A percentile compares a stretch with the other conserved stretches of the same genome.
phyloP scores from a whole-genome alignment of 169 alveolate species.

The Miamiensis avidus region DNA sequence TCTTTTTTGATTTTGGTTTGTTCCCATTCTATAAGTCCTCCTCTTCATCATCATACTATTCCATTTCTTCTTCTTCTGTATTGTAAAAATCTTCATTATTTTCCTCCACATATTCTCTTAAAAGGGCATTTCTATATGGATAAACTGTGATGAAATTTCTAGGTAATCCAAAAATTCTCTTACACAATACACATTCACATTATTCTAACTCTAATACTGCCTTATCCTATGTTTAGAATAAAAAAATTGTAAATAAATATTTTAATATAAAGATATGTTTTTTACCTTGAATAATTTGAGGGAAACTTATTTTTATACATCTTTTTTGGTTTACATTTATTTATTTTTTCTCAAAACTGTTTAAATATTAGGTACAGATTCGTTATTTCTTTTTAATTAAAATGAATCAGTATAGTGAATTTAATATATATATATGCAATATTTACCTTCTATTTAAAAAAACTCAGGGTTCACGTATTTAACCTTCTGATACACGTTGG shows the following conservation, averaged over 20 bases:
- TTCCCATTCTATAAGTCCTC: too few relatives aligned
- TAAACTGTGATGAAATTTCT: not conserved
- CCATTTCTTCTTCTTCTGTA: not conserved
- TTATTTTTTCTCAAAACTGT: not conserved
- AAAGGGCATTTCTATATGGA: not conserved
- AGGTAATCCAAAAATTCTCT: not conserved
- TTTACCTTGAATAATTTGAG: not conserved
- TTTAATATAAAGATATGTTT: too few relatives aligned
- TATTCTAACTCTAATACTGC: not conserved
- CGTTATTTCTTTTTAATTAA: not conserved
- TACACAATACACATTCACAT: not conserved
- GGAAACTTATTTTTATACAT: not conserved
- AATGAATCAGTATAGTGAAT: too few relatives aligned
- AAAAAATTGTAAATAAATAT: too few relatives aligned
- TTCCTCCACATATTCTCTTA: not conserved
- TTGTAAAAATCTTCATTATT: not conserved
- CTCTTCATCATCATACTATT: too few relatives aligned
- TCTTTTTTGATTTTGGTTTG: too few relatives aligned
- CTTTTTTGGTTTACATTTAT: not conserved
- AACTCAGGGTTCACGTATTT: not conserved
- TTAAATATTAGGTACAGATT: not conserved
- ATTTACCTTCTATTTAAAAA: too few relatives aligned
- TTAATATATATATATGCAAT: too few relatives aligned
- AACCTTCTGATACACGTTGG: not conserved
- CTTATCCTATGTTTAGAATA: not conserved